Percentiles rank a stretch among this genome's conserved stretches.
Conservation (phyloP, 2,329 filamentous ascomycete genomes). For the Trichoderma endophyticum region DNA sequence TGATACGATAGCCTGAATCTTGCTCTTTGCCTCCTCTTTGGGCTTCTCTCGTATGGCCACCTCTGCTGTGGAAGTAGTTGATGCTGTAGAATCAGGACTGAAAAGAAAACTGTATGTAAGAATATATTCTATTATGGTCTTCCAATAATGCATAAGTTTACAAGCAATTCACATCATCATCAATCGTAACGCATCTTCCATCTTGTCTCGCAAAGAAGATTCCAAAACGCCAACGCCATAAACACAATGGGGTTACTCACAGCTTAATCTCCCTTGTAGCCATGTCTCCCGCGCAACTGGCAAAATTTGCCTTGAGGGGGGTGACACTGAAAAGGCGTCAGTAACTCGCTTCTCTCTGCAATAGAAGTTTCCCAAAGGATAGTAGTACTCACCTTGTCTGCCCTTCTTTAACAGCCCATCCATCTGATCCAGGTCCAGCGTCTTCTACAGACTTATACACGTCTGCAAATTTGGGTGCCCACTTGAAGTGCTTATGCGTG, state of each 20-base stretch:
- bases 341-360: background rate
- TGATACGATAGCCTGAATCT: slow-evolving; percentile 66
- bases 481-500: slow-evolving; percentile 87
- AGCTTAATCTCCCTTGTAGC: slow-evolving; percentile 72
- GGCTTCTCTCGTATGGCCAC: slow-evolving; percentile 24
- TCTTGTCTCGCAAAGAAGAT: slow-evolving; percentile 12
- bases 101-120: slow-evolving; percentile 32
- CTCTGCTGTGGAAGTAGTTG: slow-evolving; percentile 15
- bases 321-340: slow-evolving; percentile 62
- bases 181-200: slow-evolving; percentile 23
- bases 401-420: slow-evolving; percentile 86
- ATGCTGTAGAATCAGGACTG: slow-evolving; percentile 25
- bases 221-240: slow-evolving; percentile 25
- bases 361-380: background rate
- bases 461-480: slow-evolving; percentile 83
- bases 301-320: slow-evolving; percentile 88
- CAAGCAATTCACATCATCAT: slow-evolving; percentile 21
- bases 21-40: slow-evolving; percentile 18
- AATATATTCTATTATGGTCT: slow-evolving; percentile 33
- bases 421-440: slow-evolving; percentile 78
- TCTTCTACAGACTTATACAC: slow-evolving; percentile 85
- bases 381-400: slow-evolving; percentile 68
- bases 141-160: slow-evolving; percentile 27
- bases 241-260: slow-evolving; percentile 56
- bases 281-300: slow-evolving; percentile 64